Percentiles rank a stretch among this genome's conserved stretches.
Evolutionary conservation across 75 land plant genomes (phyloP).

Genomic region (Pinus tabuliformis): DNA sequence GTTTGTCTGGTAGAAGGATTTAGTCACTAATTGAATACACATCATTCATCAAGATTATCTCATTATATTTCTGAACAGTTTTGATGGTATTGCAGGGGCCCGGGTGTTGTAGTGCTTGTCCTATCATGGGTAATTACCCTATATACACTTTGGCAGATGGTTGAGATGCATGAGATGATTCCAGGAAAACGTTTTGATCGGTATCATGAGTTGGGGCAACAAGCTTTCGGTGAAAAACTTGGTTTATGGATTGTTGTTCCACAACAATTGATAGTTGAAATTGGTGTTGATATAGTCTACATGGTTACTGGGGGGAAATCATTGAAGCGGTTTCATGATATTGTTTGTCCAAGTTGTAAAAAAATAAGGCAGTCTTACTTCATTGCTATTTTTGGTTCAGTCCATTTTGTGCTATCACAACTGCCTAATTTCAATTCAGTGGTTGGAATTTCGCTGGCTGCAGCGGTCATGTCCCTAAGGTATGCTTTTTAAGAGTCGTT

Average conservation of each 20-base stretch:
- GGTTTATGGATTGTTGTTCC: conserved; percentile 76
- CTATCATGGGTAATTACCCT: conserved; percentile 62
- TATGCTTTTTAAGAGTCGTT: not conserved
- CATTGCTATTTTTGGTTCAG: conserved; percentile 61
- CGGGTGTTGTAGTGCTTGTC: conserved; percentile 50
- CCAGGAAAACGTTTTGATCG: conserved; percentile 71
- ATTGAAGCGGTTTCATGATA: conserved; percentile 39
- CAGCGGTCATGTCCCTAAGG: conserved; percentile 79
- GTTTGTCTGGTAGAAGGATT: too few species aligned
- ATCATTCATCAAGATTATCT: too few species aligned
- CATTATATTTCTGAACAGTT: too few species aligned
- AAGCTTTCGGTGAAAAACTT: conserved; percentile 59
- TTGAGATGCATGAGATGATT: conserved; percentile 81
- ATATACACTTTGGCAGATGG: conserved; percentile 79
- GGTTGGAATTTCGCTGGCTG: conserved; percentile 50
- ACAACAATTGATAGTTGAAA: conserved; percentile 61
- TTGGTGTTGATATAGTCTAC: conserved; percentile 57
- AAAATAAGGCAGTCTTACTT: conserved; percentile 34
- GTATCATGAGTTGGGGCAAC: conserved; percentile 81
- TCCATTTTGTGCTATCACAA: conserved; percentile 59
- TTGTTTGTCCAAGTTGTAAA: conserved; percentile 16
- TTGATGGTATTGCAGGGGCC: conserved; percentile 42
- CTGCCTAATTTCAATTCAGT: conserved; percentile 70
- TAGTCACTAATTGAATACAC: too few species aligned
- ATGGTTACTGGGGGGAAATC: conserved; percentile 87